Base-by-base conservation (phyloP, 2,329 filamentous ascomycete genomes). In the Septoria linicola region DNA sequence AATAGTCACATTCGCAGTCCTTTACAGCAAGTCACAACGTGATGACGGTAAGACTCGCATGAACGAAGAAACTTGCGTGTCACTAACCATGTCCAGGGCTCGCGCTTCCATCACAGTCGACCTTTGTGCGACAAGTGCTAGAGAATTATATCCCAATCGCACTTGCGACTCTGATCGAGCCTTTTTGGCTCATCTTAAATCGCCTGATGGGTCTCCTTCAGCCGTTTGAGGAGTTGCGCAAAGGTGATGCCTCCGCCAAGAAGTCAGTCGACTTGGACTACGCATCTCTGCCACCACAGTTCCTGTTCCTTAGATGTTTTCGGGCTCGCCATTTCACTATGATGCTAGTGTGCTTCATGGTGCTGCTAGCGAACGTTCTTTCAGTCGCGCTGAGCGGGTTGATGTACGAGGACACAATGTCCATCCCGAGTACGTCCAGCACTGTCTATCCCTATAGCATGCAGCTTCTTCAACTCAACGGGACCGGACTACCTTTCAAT, bases 81-180 rank as follows among this genome's bases (percentile, higher is more conserved):
- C n/a, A 8, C 30, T 46, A n/a, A 46, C 23, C 23, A 27, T 19
- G 2, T 11, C 44, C 41, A 71, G 71, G 73, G 2, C 45, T 76
- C 2, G 50, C 68, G 1, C 45, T 72, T 2, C 70, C 72, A 0
- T 71, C 71, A 0, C 39, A 59, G 0, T 69, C 63, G n/a, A 60
- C 57, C 0, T 57, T 76, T 21, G 61, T 74, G 0, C 66, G 68
- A 11, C 71, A 76, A 27, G 39, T 77, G 0, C 14, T 76, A 0
- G 67, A 73, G 37, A 76, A 73, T 39, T 83, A 82, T 41, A 63
- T 83, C 0, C 81, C 81, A 0, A 82, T 79, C 0, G 68, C 73
- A 0, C 67, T 83, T 3, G 76, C 80, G 0, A 83, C 81, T 0
- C 45, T 82, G 0, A 68, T 83, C 0, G 81, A 85, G 30, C 80